Evolutionary conservation across 2,329 filamentous ascomycete species (phyloP), one percentile per base, ranked within the genome.

Genomic region (Exophiala viscosa): DNA sequence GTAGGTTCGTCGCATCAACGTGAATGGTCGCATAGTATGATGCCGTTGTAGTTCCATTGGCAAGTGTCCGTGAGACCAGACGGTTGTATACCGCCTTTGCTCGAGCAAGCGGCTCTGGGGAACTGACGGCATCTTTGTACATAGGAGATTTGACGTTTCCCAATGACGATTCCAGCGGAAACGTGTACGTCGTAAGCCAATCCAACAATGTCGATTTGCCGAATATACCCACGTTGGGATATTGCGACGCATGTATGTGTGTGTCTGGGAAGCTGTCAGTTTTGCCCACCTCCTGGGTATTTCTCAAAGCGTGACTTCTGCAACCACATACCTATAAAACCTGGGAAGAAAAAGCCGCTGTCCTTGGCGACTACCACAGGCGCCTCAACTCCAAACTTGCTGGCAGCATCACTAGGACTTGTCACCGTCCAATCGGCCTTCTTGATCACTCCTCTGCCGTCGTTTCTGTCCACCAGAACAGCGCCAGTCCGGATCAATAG

Each of bases 151-250:
- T 58, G 13, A 35, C 60, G 35, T 63, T 62, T 5, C 77, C 73
- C 54, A 96, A 83, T 8, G 87, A 90, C 1, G 85, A 77, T 71
- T 99, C 93, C 58, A 96, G 81, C 0, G 93, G 93, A 66, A 97
- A 99, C 0, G 93, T 99, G 74, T 99, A 97, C 13, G 79, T 93
- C 64, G 91, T 82, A 4, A 99, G 78, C 93, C 93, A 99, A 71
- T 93, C 87, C 11, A 99, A 81, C 31, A 99, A 84, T 0, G 92
- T 96, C 0, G 88, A 86, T 60, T 91, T 93, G 65, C 93, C 93
- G 67, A 97, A 97, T 59, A 99, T 86, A 54, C 93, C 93, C 1
- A 84, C 83, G 66, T 99, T 99, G 52, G 92, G 90, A 65, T 96
- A 96, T 73, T 99, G 93, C 0, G 91, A 82, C 7, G 93, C 93